These are phyloP conservation scores for Komagataella pastoris DNA, from an alignment of 805 yeast species.

Conservation along the genomic window DNA sequence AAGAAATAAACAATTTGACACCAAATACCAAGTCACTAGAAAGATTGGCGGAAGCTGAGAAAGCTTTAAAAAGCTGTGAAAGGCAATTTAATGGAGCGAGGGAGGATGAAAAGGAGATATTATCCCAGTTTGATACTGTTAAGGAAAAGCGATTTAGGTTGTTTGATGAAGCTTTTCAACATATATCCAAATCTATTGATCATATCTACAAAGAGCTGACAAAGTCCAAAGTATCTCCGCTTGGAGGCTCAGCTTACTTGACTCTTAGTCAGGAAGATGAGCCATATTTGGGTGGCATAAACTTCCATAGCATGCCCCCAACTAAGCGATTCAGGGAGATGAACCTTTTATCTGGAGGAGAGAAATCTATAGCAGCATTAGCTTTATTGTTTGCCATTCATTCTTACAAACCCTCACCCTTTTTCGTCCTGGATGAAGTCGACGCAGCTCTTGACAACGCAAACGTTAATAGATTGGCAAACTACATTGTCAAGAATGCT, in stretches of 20 bases:
- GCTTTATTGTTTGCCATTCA: constrained; percentile 88
- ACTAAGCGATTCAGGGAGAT: constrained; percentile 86
- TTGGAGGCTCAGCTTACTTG: constrained; percentile 90
- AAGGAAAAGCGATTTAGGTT: constrained; percentile 42
- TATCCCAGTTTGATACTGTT: constrained; percentile 43
- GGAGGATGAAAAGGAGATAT: constrained; percentile 39
- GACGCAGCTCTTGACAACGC: constrained; percentile 94
- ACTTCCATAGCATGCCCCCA: constrained; percentile 94
- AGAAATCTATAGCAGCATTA: constrained; percentile 90
- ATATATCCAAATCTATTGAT: constrained; percentile 62
- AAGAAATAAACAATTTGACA: constrained; percentile 35
- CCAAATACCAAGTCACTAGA: constrained; percentile 81
- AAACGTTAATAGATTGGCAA: constrained; percentile 80
- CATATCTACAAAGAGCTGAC: constrained; percentile 79
- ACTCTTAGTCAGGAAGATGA: constrained; percentile 83
- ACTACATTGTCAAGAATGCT: constrained; percentile 63
- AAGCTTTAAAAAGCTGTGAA: constrained; percentile 45
- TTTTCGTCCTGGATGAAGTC: constrained; percentile 92
- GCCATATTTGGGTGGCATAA: constrained; percentile 73
- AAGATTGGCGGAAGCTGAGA: constrained; percentile 56
- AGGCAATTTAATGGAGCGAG: constrained; percentile 51
- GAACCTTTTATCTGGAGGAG: constrained; percentile 92
- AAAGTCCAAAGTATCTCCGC: constrained; percentile 49
- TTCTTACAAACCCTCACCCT: constrained; percentile 85
- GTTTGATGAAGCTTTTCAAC: constrained; percentile 67